Conservation (phyloP, 345 rosid genomes). For the Erodium maritimum region DNA sequence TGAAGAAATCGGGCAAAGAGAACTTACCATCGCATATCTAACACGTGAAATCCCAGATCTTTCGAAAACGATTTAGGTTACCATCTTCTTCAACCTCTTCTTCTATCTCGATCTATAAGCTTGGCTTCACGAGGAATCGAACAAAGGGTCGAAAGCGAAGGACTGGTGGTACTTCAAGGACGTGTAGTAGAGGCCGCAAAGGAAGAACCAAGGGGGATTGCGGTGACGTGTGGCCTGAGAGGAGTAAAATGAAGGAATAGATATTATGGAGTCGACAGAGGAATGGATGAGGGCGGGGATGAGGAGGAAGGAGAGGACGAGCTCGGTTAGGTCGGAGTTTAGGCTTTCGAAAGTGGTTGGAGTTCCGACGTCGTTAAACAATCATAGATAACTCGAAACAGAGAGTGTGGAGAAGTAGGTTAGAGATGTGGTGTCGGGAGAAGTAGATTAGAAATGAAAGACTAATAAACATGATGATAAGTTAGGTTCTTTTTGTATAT, state of each 20-base stretch:
- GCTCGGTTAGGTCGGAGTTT: slow-evolving; percentile 41
- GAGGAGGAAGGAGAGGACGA: slow-evolving; percentile 60
- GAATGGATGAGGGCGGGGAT: slow-evolving; percentile 60
- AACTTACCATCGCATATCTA: too few species aligned
- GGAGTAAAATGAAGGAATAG: slow-evolving; percentile 23
- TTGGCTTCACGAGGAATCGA: slow-evolving; percentile 61
- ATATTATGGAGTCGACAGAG: slow-evolving; percentile 49
- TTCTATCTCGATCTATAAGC: too few species aligned
- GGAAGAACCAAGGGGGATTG: slow-evolving; percentile 70
- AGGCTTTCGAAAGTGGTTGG: slow-evolving; percentile 28
- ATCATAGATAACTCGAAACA: too few species aligned
- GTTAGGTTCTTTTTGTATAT: too few species aligned
- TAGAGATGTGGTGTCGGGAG: too few species aligned
- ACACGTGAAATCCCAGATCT: too few species aligned
- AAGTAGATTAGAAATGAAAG: too few species aligned
- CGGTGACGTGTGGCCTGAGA: slow-evolving; percentile 6
- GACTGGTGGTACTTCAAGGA: slow-evolving; percentile 63
- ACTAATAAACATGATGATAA: too few species aligned
- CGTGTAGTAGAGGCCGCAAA: slow-evolving; percentile 79
- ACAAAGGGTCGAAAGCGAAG: slow-evolving; percentile 69
- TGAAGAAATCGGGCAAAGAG: too few species aligned
- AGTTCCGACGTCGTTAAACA: slow-evolving; percentile 4
- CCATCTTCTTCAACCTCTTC: too few species aligned
- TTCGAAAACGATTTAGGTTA: too few species aligned
- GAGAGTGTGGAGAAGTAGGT: too few species aligned